Base-by-base conservation (phyloP, 306 rosid genomes). In the Clitoria ternatea region DNA sequence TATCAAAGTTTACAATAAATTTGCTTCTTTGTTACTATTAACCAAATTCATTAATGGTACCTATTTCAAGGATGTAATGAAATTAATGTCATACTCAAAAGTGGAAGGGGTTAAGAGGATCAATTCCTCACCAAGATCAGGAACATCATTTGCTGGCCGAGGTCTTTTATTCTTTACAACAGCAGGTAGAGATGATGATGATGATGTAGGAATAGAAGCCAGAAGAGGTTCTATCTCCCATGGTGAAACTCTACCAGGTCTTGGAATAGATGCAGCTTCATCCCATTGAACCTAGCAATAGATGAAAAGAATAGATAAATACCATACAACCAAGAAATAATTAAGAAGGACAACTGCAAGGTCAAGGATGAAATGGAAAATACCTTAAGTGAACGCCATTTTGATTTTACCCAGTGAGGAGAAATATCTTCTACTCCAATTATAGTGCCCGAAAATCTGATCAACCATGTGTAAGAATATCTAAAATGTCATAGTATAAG, bases 261-360 rank as follows among this genome's bases (percentile, higher is more conserved):
- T 85, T 12, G 80, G 66, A 80, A 89, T 67, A 39, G 99, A 66
- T 50, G 91, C 81, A 59, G 89, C 77, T 73, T 95, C 99, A 70
- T 95, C 99, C 99, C 99, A 95, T 79, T 91, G 97, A 80, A 91
- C 97, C 99, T 95, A 80, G 8, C 2, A 44, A 68, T 48, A 36
- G 48, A 61, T 66, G 72, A 73, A 33, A 66, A 68, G 49, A 64
- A 9, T 66, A 61, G 35, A 69, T 48, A 15, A 24, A 54, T 73
- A 52, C 17, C 52, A 65, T n/a, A 55, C 39, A 73, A 55, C 17
- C 19, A 47, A 62, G 30, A 71, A 22, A 47, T 5, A 48, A 26
- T 3, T 27, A 24, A 4, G 35, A 19, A 14, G 57, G 62, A 42
- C 32, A 50, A 33, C 47, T 56, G 19, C 61, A 37, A 8, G 27